Base-by-base conservation (phyloP, 805 yeast species). In the Yamadazyma sp. region DNA sequence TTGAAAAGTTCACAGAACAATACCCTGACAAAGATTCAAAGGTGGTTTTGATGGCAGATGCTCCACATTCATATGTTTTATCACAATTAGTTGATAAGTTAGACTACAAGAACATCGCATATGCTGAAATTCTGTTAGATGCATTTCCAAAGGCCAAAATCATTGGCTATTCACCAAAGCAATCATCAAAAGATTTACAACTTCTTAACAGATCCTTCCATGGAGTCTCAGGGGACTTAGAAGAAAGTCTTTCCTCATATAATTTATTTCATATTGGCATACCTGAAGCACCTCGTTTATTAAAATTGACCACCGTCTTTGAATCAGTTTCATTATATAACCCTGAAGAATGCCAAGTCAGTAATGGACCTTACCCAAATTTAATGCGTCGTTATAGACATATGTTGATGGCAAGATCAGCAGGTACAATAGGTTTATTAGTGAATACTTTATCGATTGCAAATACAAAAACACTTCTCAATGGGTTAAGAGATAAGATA, bases 341-440 rank as follows among this genome's bases (percentile, higher is more conserved):
- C 36, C 69, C 82, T 2, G 31, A 42, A 0, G 33, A 55, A 1
- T 37, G 54, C 10, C 39, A 55, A 0, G 36, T 69, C 1, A 48
- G 58, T 0, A 60, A 61, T 25, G 89, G 88, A 0, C 89, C 94
- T 1, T 77, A 70, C 48, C 88, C 94, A 1, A 81, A 87, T 8
- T 62, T 93, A 36, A 82, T 81, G 82, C 81, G 82, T 47, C 72
- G 98, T 23, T 93, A 93, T 53, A 72, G 83, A 43, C 80, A 73
- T 50, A 87, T 93, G 86, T 91, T 85, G 52, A 69, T 82, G 52
- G 95, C 97, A 0, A 73, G 96, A 48, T 75, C 91, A 1, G 94
- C 98, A 0, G 89, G 93, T 2, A 91, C 98, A 1, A 73, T 93
- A 22, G 98, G 98, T 2, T 76, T 93, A 18, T 66, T 93, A 22